Base-by-base conservation (phyloP, 2,329 filamentous ascomycete genomes). In the Epichloe hybrida region DNA sequence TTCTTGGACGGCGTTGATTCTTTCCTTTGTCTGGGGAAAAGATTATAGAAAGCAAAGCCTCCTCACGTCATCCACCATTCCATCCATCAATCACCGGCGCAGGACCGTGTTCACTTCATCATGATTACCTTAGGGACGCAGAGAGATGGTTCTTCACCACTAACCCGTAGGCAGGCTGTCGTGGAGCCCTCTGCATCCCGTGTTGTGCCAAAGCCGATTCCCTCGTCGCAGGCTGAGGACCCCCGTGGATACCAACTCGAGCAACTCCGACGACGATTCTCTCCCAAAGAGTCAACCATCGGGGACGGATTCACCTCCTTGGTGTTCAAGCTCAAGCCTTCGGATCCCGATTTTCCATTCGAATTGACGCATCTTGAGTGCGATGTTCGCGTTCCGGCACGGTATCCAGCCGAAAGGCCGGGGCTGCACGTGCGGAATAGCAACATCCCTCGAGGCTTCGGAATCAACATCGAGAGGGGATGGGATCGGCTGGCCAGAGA, bases 321-420 rank as follows among this genome's bases (percentile, higher is more conserved):
- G 39, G 67, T 71, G 9, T 86, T 91, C 64, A 78, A 72, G 48
- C 68, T 93, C 54, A 69, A 68, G 12, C 87, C 87, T 5, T 88
- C 86, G 5, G 87, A 93, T 62, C 87, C 87, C 0, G 87, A 93
- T 61, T 91, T 93, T 59, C 84, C 87, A 1, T 91, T 87, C 64
- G 84, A 89, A 54, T 71, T 91, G 61, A 75, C 80, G 27, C 71
- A 76, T 39, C 70, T 93, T 35, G 74, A 85, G 40, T 90, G 85
- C 62, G 72, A 79, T 42, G 68, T 93, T 38, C 74, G 71, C 48
- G 73, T 93, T 20, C 86, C 87, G 2, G 62, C 61, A 9, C 66
- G 65, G 17, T 91, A 86, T 64, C 86, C 86, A 17, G 66, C 68
- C 39, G 65, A 67, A 41, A 69, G 68, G 31, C 81, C 86, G 38